A percentile compares a stretch with the other conserved stretches of the same genome.
Evolutionary conservation across 345 rosid species (phyloP).

Genomic region (Ailanthus altissimus): DNA sequence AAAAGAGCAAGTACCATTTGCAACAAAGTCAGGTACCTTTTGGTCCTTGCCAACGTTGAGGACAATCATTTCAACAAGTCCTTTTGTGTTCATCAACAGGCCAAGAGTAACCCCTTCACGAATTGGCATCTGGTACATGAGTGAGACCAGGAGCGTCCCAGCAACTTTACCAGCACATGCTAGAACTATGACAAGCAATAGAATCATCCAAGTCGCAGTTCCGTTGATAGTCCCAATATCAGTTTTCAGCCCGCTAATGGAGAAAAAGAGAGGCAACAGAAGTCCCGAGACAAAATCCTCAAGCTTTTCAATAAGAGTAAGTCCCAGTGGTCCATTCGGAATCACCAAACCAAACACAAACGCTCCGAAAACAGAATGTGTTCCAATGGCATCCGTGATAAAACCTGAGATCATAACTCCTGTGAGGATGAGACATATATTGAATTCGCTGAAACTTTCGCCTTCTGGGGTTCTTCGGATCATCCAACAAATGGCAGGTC

Average conservation of each 20-base stretch:
- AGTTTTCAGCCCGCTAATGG: slow-evolving; percentile 91
- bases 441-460: slow-evolving; percentile 76
- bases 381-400: slow-evolving; percentile 90
- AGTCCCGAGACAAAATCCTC: slow-evolving; percentile 98
- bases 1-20: not conserved
- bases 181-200: slow-evolving; percentile 50
- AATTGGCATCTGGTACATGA: slow-evolving; percentile 65
- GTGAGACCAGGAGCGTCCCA: slow-evolving; percentile 59
- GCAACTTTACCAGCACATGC: slow-evolving; percentile 68
- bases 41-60: slow-evolving; percentile 92
- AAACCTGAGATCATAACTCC: slow-evolving; percentile 95
- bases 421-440: slow-evolving; percentile 77
- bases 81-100: slow-evolving; percentile 89
- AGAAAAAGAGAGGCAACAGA: slow-evolving; percentile 86
- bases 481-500: slow-evolving; percentile 75
- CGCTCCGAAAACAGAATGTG: slow-evolving; percentile 94
- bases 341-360: slow-evolving; percentile 87
- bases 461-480: slow-evolving; percentile 86
- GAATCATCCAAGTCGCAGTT: slow-evolving; percentile 47
- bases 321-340: slow-evolving; percentile 89
- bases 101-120: slow-evolving; percentile 90
- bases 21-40: slow-evolving; percentile 40
- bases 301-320: slow-evolving; percentile 83
- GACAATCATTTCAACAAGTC: slow-evolving; percentile 86
- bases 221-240: slow-evolving; percentile 45